These are phyloP conservation scores for Huntiella decipiens DNA, from an alignment of 2,329 filamentous ascomycete species.

Conservation along the genomic window DNA sequence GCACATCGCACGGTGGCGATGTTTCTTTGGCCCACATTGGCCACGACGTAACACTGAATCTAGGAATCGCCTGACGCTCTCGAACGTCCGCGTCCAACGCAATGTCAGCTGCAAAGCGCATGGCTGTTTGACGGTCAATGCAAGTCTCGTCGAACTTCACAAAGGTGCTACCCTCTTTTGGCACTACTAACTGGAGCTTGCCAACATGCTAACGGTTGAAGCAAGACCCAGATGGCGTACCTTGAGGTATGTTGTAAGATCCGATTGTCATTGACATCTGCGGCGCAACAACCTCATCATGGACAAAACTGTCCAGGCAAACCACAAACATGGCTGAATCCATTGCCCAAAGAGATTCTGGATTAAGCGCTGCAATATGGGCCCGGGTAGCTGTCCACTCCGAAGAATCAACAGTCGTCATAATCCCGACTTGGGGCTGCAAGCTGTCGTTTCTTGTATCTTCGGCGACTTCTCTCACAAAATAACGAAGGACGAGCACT, in stretches of 20 bases:
- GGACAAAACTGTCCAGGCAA: slow-evolving; percentile 84
- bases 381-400: slow-evolving; percentile 63
- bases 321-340: slow-evolving; percentile 86
- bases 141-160: slow-evolving; percentile 99
- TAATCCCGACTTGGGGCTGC: slow-evolving; percentile 80
- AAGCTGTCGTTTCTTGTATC: slow-evolving; percentile 85
- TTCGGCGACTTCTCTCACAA: slow-evolving; percentile 76
- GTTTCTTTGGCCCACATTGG: slow-evolving; percentile 81
- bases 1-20: slow-evolving; percentile 90
- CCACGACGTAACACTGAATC: slow-evolving; percentile 80
- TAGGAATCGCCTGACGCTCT: slow-evolving; percentile 52
- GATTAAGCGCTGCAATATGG: slow-evolving; percentile 86
- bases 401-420: slow-evolving; percentile 93
- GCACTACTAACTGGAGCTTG: slow-evolving; percentile 96
- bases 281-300: slow-evolving; percentile 67
- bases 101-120: slow-evolving; percentile 87
- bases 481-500: slow-evolving; percentile 74
- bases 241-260: slow-evolving; percentile 26
- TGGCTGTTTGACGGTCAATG: slow-evolving; percentile 89
- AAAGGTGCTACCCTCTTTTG: slow-evolving; percentile 92
- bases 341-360: slow-evolving; percentile 86
- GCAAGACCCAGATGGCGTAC: slow-evolving; percentile 91
- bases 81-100: slow-evolving; percentile 96
- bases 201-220: slow-evolving; percentile 92
- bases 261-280: slow-evolving; percentile 59